Evolutionary conservation across 495 filamentous ascomycete species (phyloP), one percentile per base, ranked within the genome.

Genomic region (Aspergillus sclerotioniger): DNA sequence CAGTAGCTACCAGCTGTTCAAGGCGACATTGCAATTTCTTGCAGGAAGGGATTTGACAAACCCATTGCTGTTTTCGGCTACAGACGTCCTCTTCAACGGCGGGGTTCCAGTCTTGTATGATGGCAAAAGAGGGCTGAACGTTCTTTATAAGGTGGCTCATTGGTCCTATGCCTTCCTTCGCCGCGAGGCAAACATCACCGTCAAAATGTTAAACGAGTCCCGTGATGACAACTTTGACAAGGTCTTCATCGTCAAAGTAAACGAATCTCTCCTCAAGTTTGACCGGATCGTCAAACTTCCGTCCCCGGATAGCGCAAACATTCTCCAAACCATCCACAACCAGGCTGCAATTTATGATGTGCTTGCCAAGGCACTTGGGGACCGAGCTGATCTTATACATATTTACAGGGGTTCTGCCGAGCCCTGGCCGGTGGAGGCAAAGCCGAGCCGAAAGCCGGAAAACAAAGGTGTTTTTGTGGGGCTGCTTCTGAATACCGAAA

Each of bases 1-100:
- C 62, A 96, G 88, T 71, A 89, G 87, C 74, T 94, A 94, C 45
- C 93, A 98, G 70, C 82, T 98, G 56, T 96, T 98, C 79, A 98
- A 96, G 68, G 92, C 88, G 1, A 85, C 85, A 6, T 65, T 98
- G 44, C 91, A 97, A 69, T 96, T 90, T 65, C 72, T 98, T 16
- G 83, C 90, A 8, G 77, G 80, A 6, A 85, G 78, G 25, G 85
- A 96, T 65, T 68, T 98, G 32, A 83, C 77, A 39, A 84, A 84
- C 37, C 85, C 90, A 2, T 71, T 88, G 29, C 52, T 85, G 9
- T 78, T 90, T 31, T 74, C 70, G 47, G 64, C 70, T 35, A 63
- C 60, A 6, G 69, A 74, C 20, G 59, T 75, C 21, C 25, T 61
- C 9, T 57, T 75, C 35, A 64, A 74, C 3, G 52, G 62, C 16